Base-by-base conservation (phyloP, 129 eudicot genomes). In the Rutidosis leptorrhynchoides region DNA sequence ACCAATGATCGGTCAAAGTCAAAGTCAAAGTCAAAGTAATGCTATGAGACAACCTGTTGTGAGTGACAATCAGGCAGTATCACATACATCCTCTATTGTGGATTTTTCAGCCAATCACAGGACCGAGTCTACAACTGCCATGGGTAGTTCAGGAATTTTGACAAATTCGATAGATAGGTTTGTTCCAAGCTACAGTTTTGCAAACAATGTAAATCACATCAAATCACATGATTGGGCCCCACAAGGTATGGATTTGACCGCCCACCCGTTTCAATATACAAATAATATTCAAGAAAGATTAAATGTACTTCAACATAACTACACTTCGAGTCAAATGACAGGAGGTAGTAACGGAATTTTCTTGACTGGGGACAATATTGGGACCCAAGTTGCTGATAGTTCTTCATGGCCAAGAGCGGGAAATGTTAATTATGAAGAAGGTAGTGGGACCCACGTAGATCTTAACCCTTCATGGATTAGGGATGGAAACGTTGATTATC, bases 221-320 rank as follows among this genome's bases (percentile, higher is more conserved):
- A 79, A 77, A 74, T 40, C 77, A 5, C 88, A 68, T 35, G 82
- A 83, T 67, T 85, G 92, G 90, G 65, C 69, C 48, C 65, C 79
- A 74, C 89, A 68, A 32, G 83, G 80, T 60, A 72, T 61, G 25
- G 81, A 80, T 25, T 19, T 81, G 73, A 40, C 74, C 67, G n/a
- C 76, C 48, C 68, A 74, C 22, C 49, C 69, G 6, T n/a, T n/a
- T n/a, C n/a, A 60, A 43, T 73, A n/a, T 62, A 66, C 62, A 65
- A 67, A 62, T 43, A 40, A 43, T 14, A 62, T 77, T 30, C 87
- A 68, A 54, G 83, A 72, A 58, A 67, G 75, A 65, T 37, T 72
- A 16, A 75, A 74, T 42, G 76, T 73, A 55, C 77, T 65, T 74
- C 84, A 80, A 26, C 82, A 78, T 45, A 83, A 71, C 40, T 82